Evolutionary conservation across 805 yeast species (phyloP), one percentile per base, ranked within the genome.

Genomic region (Sugiyamaella lignohabitans): DNA sequence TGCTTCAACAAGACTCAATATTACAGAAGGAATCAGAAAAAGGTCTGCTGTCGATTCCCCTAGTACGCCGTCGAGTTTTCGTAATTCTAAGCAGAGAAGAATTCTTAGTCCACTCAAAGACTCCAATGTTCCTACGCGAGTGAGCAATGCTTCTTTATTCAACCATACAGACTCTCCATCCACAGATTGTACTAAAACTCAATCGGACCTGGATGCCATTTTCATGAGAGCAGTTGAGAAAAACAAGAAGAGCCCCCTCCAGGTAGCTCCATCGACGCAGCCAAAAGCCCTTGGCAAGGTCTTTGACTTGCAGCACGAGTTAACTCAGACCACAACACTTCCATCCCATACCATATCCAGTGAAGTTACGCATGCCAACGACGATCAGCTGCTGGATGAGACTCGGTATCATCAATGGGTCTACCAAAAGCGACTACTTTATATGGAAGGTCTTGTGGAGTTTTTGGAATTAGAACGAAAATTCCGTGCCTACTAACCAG

Each of bases 391-490:
- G 22, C 38, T 45, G 6, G 40, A 21, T 1, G 40, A 43, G 1
- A 38, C 40, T 10, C 32, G 14, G 32, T 27, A 27, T 27, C 11
- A 27, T 8, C 14, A 8, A 27, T 27, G 32, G 32, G n/a, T n/a
- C 17, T 39, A 34, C 19, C 38, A 48, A 36, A 51, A 42, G 17
- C 43, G 46, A 45, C 38, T 53, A 10, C 39, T 51, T 6, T 44
- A 46, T 22, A 40, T 53, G 34, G 30, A 51, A 24, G 41, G 23
- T 11, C 35, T 53, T 10, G 51, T 53, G 3, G 47, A 51, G n/a
- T 54, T 54, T 35, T 30, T 54, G 43, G 56, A 54, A 42, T 42
- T 54, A 32, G 58, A 54, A 39, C 41, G 47, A 17, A 22, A 42
- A 32, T 54, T 48, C 38, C 21, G 38, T 17, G 43, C 44, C n/a